Conservation (phyloP, 2,329 filamentous ascomycete genomes). For the Alternaria arbusti region DNA sequence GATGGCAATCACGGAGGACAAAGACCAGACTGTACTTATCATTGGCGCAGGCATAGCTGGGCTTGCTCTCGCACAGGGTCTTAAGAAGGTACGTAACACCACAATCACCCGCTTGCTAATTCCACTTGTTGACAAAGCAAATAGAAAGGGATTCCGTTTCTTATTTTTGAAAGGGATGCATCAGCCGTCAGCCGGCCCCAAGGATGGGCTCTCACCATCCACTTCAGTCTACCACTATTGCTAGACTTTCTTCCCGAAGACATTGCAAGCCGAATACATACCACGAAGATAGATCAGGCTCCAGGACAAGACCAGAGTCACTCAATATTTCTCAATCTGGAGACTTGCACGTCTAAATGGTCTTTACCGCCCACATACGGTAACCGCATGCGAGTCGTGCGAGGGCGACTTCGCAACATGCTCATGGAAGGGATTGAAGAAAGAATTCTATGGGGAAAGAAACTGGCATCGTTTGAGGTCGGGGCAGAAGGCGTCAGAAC, state of each 20-base stretch:
- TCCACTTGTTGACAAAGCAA: neutral
- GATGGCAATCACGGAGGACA: neutral
- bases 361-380: neutral
- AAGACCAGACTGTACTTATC: neutral
- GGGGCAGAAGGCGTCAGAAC: neutral
- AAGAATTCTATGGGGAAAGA: neutral
- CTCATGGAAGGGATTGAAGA: neutral
- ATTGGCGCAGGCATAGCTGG: neutral
- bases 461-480: neutral
- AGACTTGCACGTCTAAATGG: neutral
- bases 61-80: neutral
- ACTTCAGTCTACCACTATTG: neutral
- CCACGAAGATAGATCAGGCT: neutral
- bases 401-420: neutral
- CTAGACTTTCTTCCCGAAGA: neutral
- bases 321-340: neutral
- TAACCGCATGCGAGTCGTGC: neutral
- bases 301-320: neutral
- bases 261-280: neutral
- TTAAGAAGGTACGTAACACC: neutral
- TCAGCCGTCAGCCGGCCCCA: neutral
- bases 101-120: neutral
- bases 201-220: neutral
- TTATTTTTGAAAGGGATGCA: neutral
- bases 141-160: neutral